These are phyloP conservation scores for Spathaspora gorwiae DNA, from an alignment of 805 yeast species.

Conservation along the genomic window DNA sequence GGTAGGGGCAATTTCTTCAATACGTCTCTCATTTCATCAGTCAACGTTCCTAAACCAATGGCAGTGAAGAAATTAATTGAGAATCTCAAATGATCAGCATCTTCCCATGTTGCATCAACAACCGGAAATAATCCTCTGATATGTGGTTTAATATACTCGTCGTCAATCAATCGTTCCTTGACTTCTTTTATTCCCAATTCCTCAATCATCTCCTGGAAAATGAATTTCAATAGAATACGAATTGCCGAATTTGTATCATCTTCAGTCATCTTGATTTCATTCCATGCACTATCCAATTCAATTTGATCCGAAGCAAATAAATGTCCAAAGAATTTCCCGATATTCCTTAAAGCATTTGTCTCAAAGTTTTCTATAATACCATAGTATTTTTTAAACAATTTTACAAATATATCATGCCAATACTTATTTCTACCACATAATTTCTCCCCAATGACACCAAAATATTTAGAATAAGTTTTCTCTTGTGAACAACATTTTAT, in stretches of 20 bases:
- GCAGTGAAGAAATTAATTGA: constrained; percentile 91
- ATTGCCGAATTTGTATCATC: constrained; percentile 72
- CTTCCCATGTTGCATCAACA: constrained; percentile 22
- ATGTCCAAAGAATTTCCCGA: constrained; percentile 86
- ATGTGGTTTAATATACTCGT: constrained; percentile 46
- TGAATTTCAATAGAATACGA: constrained; percentile 74
- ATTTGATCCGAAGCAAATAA: constrained; percentile 66
- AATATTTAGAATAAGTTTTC: constrained; percentile 78
- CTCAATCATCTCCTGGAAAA: constrained; percentile 74
- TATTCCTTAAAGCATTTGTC: constrained; percentile 66
- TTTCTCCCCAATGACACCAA: constrained; percentile 71
- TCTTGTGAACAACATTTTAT: constrained; percentile 82
- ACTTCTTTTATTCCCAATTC: constrained; percentile 64
- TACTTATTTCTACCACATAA: constrained; percentile 44
- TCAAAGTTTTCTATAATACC: constrained; percentile 60
- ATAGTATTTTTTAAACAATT: constrained; percentile 55
- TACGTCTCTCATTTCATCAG: constrained; percentile 73
- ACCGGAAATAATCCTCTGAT: constrained; percentile 64
- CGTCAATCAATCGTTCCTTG: constrained; percentile 42
- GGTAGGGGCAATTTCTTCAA: constrained; percentile 30
- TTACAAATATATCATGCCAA: constrained; percentile 57
- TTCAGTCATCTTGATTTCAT: constrained; percentile 58
- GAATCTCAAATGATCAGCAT: constrained; percentile 58
- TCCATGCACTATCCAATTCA: constrained; percentile 55
- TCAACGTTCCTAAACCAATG: constrained; percentile 77